Evolutionary conservation across 371 early-diverging fungal species (phyloP).

Genomic region (Smittium mucronatum): DNA sequence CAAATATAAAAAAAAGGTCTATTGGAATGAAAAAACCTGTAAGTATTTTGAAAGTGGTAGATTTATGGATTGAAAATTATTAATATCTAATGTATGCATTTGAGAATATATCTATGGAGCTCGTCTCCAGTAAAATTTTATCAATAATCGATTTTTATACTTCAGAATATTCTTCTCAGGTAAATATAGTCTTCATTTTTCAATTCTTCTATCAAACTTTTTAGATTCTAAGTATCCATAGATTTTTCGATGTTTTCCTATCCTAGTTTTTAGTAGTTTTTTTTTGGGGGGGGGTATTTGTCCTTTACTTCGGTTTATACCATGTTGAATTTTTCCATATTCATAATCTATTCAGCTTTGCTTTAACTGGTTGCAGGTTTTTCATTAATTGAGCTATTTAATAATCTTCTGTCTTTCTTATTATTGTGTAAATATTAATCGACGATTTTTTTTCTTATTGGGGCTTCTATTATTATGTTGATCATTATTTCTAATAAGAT

Average conservation of each 20-base stretch:
- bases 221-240: neutral
- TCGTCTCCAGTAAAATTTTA: neutral
- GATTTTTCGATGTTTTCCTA: slow-evolving; percentile 2
- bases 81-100: neutral
- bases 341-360: neutral
- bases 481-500: neutral
- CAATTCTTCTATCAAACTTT: neutral
- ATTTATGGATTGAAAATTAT: slow-evolving; percentile 5
- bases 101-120: neutral
- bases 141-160: slow-evolving; percentile 5
- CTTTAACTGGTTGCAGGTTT: neutral
- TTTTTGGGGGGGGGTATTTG: neutral
- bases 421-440: neutral
- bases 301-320: neutral
- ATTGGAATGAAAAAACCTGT: too few relatives aligned
- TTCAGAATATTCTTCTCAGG: neutral
- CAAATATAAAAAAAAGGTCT: too few relatives aligned
- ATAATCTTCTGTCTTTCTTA: neutral
- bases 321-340: neutral
- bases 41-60: neutral
- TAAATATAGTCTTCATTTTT: neutral
- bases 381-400: neutral
- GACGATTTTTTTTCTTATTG: neutral
- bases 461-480: neutral
- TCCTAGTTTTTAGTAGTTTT: neutral